Base-by-base conservation (phyloP, 129 eudicot species). In the Smallanthus sonchifolius region DNA sequence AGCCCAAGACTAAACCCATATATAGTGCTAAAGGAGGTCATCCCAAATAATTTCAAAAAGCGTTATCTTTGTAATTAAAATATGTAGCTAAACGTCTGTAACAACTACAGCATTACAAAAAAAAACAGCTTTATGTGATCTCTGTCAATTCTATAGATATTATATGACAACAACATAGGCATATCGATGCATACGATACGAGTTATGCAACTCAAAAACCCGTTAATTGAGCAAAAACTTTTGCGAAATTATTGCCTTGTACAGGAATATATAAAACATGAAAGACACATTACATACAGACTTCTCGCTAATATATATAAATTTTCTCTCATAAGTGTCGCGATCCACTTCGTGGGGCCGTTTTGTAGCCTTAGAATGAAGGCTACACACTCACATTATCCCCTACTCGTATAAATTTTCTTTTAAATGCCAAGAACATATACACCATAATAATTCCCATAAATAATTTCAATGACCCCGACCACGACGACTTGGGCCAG, bases 401-500 rank as follows among this genome's bases (percentile, higher is more conserved):
- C 47, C 36, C 39, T 43, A n/a, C 20, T 28, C 66, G 9, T 39
- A 5, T 20, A 66, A 10, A 51, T 9, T 54, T 75, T 75, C 37
- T 67, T 48, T 37, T n/a, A 75, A 65, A 37, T 2, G 35, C 55
- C 37, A 70, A 60, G 2, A 69, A 77, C 62, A 11, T 77, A 77
- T 78, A 48, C 63, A 75, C 30, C 60, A 42, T 40, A 14, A 19
- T 30, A 24, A 30, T 14, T 17, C 67, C 28, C 16, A 2, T 2
- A 28, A 14, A 6, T 36, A 11, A 16, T 14, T 19, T 75, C 48
- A 83, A 61, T 83, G 87, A 61, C 87, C 87, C 16, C 55, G 78
- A 14, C 87, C 87, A 55, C 65, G 87, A 73, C 62, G 87, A 40
- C 81, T 83, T 55, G 87, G 87, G 77, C 87, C 87, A 28, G 87